Evolutionary conservation across 768 basidiomycete genomes (phyloP).

Genomic region (Agaricus sinodeliciosus): DNA sequence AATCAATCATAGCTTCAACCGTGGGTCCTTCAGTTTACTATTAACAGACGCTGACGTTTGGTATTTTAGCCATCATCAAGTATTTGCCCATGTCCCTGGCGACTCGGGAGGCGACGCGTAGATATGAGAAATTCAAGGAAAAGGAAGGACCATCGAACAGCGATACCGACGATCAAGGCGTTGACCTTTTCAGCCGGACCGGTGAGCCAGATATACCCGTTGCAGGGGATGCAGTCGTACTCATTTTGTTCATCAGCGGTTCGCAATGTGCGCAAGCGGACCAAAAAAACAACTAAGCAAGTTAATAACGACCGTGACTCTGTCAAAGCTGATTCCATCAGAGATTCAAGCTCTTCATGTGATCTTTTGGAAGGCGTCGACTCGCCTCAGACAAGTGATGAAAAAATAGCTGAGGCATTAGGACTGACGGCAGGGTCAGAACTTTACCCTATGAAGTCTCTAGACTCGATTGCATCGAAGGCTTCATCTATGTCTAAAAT

Average conservation of each 20-base stretch:
- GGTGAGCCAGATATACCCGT: conserved; percentile 18
- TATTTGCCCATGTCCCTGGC: conserved; percentile 61
- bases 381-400: conserved; percentile 11
- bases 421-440: conserved; percentile 8
- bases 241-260: conserved; percentile 19
- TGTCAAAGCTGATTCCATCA: conserved; percentile 23
- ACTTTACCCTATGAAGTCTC: conserved; percentile 6
- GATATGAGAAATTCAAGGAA: conserved; percentile 28
- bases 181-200: conserved; percentile 30
- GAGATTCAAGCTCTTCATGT: conserved; percentile 14
- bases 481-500: conserved; percentile 3
- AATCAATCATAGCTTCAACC: conserved; percentile 30
- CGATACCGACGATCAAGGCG: conserved; percentile 15
- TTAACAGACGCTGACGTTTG: background rate
- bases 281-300: conserved; percentile 20
- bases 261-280: conserved; percentile 28
- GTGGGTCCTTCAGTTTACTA: conserved; percentile 21
- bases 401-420: conserved; percentile 13
- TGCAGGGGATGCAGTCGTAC: background rate
- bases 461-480: conserved; percentile 1
- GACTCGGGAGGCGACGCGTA: conserved; percentile 43
- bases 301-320: conserved; percentile 24
- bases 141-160: conserved; percentile 7
- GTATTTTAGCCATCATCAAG: conserved; percentile 35
- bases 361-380: conserved; percentile 12